A percentile compares a stretch with the other conserved stretches of the same genome.
Conservation (phyloP, 441 rosid genomes). For the Lepidium campestre region DNA sequence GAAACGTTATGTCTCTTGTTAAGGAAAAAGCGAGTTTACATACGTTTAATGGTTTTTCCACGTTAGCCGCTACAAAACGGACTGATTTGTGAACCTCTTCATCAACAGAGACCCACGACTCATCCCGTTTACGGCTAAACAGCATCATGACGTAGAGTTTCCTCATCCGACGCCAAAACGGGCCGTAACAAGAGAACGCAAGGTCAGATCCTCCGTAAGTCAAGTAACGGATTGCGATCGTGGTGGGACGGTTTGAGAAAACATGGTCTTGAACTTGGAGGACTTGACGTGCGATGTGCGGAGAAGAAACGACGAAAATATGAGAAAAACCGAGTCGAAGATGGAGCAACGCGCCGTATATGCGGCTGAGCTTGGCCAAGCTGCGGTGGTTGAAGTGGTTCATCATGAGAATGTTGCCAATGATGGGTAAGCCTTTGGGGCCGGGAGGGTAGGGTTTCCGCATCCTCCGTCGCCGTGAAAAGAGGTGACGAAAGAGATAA, state of each 20-base stretch:
- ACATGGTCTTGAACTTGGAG: slow-evolving; percentile 70
- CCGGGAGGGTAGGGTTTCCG: slow-evolving; percentile 18
- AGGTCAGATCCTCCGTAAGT: slow-evolving; percentile 79
- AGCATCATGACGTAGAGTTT: slow-evolving; percentile 79
- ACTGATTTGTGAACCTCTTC: slow-evolving; percentile 60
- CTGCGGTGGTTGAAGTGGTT: slow-evolving; percentile 21
- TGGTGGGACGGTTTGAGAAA: slow-evolving; percentile 82
- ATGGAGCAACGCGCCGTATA: slow-evolving; percentile 56
- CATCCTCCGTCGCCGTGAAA: background rate
- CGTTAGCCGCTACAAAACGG: slow-evolving; percentile 27
- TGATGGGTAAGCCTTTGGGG: slow-evolving; percentile 24
- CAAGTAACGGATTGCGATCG: slow-evolving; percentile 64
- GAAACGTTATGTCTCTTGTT: slow-evolving; percentile 57
- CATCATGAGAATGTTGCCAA: slow-evolving; percentile 23
- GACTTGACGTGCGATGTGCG: slow-evolving; percentile 68
- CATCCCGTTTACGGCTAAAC: slow-evolving; percentile 83
- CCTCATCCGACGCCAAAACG: slow-evolving; percentile 92
- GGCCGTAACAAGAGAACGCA: slow-evolving; percentile 87
- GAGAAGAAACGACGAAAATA: slow-evolving; percentile 55
- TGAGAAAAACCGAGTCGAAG: slow-evolving; percentile 63
- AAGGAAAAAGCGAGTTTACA: slow-evolving; percentile 65
- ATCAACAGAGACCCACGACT: slow-evolving; percentile 76
- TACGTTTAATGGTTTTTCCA: slow-evolving; percentile 44
- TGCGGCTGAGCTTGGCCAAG: slow-evolving; percentile 17
- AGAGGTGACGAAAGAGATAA: background rate